A percentile compares a stretch with the other conserved stretches of the same genome.
Conservation (phyloP, 306 rosid genomes). For the Cyclanthera cordifolia region DNA sequence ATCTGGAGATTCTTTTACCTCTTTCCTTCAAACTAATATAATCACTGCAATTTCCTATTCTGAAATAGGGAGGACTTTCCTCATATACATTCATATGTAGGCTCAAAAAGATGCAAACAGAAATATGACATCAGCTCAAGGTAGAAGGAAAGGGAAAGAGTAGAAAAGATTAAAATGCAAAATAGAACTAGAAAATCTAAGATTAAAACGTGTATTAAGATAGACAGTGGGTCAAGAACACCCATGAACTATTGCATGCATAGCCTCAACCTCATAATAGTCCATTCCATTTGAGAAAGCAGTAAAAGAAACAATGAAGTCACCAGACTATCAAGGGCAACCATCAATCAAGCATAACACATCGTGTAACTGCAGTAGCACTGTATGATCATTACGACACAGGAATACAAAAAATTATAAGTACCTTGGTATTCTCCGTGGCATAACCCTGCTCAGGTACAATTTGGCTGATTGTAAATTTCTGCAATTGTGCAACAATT, state of each 20-base stretch:
- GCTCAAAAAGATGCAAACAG: neutral
- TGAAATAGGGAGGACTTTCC: neutral
- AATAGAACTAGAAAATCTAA: too few relatives aligned
- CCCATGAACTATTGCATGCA: too few relatives aligned
- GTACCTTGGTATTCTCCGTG: constrained; percentile 64
- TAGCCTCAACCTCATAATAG: neutral
- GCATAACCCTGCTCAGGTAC: constrained; percentile 81
- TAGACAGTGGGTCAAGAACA: too few relatives aligned
- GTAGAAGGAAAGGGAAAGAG: neutral
- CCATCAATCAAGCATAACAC: constrained; percentile 7
- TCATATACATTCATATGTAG: neutral
- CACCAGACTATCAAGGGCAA: neutral
- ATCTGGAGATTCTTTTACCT: neutral
- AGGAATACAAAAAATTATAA: constrained; percentile 11
- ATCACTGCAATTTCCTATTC: neutral
- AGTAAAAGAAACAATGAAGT: neutral
- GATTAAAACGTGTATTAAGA: too few relatives aligned
- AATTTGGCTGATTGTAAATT: constrained; percentile 56
- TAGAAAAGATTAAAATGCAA: neutral
- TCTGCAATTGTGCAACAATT: constrained; percentile 53
- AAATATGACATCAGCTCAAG: neutral
- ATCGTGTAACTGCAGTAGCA: neutral
- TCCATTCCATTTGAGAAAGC: neutral
- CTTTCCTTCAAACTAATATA: neutral
- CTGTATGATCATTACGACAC: constrained; percentile 12